Conservation (phyloP, 306 rosid species). For the Prunus mongolica region DNA sequence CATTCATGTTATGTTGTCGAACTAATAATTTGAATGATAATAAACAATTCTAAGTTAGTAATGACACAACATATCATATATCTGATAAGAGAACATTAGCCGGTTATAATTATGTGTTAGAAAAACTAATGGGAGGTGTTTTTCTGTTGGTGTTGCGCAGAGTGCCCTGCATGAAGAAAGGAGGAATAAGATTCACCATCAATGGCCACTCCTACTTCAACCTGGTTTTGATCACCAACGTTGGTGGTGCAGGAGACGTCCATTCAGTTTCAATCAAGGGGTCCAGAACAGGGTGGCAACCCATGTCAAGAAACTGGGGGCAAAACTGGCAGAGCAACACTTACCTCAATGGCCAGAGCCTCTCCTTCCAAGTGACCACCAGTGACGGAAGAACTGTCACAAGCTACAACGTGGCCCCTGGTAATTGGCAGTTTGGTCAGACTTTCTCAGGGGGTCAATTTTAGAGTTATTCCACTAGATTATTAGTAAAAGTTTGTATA, state of each 20-base stretch:
- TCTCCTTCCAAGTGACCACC: constrained; percentile 83
- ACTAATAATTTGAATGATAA: neutral
- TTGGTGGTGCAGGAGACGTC: constrained; percentile 82
- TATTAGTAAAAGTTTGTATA: neutral
- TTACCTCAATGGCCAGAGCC: constrained; percentile 67
- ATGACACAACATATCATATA: neutral
- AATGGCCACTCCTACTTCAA: constrained; percentile 96
- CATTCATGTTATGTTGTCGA: neutral
- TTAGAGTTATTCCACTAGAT: constrained; percentile 17
- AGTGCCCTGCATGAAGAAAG: constrained; percentile 74
- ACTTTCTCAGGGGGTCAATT: constrained; percentile 73
- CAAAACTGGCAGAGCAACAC: constrained; percentile 96
- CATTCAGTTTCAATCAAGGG: constrained; percentile 81
- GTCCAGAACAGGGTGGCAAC: constrained; percentile 70
- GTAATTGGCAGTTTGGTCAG: constrained; percentile 83
- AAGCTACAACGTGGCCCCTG: constrained; percentile 51
- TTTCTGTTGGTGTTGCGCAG: constrained; percentile 32
- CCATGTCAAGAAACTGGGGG: constrained; percentile 93
- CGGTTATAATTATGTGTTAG: neutral
- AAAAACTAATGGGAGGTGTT: neutral
- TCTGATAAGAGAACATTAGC: neutral
- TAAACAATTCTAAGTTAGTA: accelerated
- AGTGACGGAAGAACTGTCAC: constrained; percentile 78
- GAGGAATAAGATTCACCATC: constrained; percentile 87
- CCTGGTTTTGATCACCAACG: constrained; percentile 81